phyloP scores from a whole-genome alignment of 805 yeast species.

The Wickerhamomyces rabaulensis region DNA sequence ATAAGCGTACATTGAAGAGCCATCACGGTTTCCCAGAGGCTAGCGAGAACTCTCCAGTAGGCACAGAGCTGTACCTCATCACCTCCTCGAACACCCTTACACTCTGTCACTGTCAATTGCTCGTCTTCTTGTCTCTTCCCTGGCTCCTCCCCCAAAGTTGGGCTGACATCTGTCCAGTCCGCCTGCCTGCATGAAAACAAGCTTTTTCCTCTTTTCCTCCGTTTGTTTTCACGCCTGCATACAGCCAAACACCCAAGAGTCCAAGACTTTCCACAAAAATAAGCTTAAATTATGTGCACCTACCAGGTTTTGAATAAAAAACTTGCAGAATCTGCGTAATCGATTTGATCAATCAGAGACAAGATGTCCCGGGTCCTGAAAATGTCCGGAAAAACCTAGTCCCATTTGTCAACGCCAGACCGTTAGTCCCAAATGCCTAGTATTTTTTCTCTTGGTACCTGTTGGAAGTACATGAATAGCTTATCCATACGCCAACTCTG shows the following conservation, averaged over 20 bases:
- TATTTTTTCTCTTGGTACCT: not conserved
- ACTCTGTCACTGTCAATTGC: no score
- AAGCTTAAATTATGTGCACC: not conserved
- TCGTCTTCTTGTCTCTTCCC: no score
- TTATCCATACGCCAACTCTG: no score
- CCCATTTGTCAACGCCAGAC: not conserved
- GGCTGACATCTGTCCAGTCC: no score
- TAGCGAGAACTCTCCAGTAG: no score
- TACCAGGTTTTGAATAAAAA: not conserved
- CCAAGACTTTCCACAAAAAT: not conserved
- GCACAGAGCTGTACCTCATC: no score
- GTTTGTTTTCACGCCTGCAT: not conserved
- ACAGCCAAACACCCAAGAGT: not conserved
- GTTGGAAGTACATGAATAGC: not conserved
- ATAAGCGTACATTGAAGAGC: no score
- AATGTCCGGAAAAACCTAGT: not conserved
- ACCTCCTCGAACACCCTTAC: no score
- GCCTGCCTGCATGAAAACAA: not conserved
- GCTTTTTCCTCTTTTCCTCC: not conserved
- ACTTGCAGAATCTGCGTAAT: not conserved
- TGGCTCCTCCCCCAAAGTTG: no score
- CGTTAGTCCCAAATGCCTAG: not conserved
- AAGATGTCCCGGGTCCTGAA: not conserved
- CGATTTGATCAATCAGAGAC: conserved; percentile 1
- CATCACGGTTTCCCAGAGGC: no score